Base-by-base conservation (phyloP, 768 basidiomycete genomes). In the Amyloporia xantha region DNA sequence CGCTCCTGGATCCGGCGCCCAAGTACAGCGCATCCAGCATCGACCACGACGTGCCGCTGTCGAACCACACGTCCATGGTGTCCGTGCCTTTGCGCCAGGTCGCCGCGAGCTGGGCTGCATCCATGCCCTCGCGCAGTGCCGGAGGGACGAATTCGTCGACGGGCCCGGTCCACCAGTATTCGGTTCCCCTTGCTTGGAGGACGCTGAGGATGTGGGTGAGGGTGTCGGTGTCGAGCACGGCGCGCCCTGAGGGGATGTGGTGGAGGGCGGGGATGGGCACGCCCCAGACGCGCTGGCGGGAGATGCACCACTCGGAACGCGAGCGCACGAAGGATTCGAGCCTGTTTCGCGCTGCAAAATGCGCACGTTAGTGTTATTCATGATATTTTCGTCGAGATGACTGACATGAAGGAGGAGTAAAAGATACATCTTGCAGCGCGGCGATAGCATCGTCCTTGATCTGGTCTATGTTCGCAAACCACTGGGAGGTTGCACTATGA, bases 51-150 rank as follows among this genome's bases (percentile, higher is more conserved):
- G 88, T 83, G 3, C 95, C 95, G 57, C 91, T 94, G 67, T 99
- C 95, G 57, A 97, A 98, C 95, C 95, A 99, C 13, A 99, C 95
- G 64, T 99, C 95, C 84, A 98, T 92, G 2, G 95, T 99, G 62
- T 99, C 95, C 2, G 79, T 83, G 7, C 93, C 86, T 63, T 91
- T 93, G 41, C 70, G 66, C 81, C 85, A 93, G 1, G 65, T 66
- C 47, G 73, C 67, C 1, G 70, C 71, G 33, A 62, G 46, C 64
- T 58, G 36, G 55, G 56, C 63, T 6, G 75, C 76, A n/a, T 72
- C 67, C 43, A 71, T 69, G 7, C 51, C 54, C 4, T 52, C 52
- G 4, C 66, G 62, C 17, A 87, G 72, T 41, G 74, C 70, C 0
- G 80, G 76, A 9, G 85, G 77, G 4, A 95, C 68, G 65, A 99